phyloP scores from a whole-genome alignment of 1,139 yeast genomes.

The Geotrichum aggregatum region DNA sequence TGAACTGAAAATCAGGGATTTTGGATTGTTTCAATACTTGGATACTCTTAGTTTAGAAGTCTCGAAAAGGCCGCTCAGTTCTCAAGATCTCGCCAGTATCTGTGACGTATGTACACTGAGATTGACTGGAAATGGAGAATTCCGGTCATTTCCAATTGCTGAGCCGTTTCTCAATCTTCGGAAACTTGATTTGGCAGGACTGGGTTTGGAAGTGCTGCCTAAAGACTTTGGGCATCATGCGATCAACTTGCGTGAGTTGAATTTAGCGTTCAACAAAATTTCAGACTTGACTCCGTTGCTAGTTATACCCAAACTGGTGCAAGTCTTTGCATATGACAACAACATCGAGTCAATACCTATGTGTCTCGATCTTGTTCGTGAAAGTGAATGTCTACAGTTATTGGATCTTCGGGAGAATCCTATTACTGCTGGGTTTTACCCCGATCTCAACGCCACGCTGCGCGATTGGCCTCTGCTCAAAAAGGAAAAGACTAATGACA shows the following conservation, averaged over 20 bases:
- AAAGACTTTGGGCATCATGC: slow-evolving; percentile 28
- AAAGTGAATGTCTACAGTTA: slow-evolving; percentile 28
- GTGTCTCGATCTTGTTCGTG: slow-evolving; percentile 28
- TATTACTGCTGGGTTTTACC: slow-evolving; percentile 32
- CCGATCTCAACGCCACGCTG: slow-evolving; percentile 22
- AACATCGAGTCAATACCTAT: slow-evolving; percentile 27
- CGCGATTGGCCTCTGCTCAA: slow-evolving; percentile 11
- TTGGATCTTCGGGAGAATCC: slow-evolving; percentile 38
- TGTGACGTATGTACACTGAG: slow-evolving; percentile 2
- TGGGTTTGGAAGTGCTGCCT: slow-evolving; percentile 32
- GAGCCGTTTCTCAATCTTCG: slow-evolving; percentile 37
- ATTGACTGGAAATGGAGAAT: background rate
- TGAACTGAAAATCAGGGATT: background rate
- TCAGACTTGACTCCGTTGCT: slow-evolving; percentile 30
- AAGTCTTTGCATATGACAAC: slow-evolving; percentile 34
- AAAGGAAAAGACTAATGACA: background rate
- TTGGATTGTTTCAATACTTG: background rate
- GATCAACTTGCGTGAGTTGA: slow-evolving; percentile 36
- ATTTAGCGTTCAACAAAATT: slow-evolving; percentile 36
- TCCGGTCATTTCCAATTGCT: slow-evolving; percentile 19
- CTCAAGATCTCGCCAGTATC: background rate
- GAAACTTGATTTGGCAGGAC: slow-evolving; percentile 35
- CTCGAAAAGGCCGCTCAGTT: background rate
- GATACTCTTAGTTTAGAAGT: slow-evolving; percentile 5
- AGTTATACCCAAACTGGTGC: slow-evolving; percentile 32